Evolutionary conservation across 805 yeast species (phyloP), one percentile per base, ranked within the genome.

Genomic region (Saturnispora galanensis): DNA sequence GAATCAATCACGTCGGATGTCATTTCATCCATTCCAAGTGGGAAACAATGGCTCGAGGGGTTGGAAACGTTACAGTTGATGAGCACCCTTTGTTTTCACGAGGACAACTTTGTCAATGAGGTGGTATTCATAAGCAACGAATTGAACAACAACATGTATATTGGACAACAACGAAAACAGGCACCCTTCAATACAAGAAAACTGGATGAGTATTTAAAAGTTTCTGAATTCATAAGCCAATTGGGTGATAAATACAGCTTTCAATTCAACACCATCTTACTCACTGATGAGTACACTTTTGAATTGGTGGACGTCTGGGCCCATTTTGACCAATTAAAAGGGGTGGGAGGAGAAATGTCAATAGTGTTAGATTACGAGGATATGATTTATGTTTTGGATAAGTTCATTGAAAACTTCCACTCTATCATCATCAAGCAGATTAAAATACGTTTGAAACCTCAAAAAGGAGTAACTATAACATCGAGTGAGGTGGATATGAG

Each of bases 261-360:
- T 2, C 45, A 50, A 5, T 57, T 60, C 37, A 54, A 50, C 13
- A 45, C 51, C 7, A 46, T 60, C 6, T 47, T 57, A 5, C 39
- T 61, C 7, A 52, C 55, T 18, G 64, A 61, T 49, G 65, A 61
- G 35, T 58, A 52, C 35, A 47, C 35, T 15, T 56, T 50, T 46
- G 42, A 37, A 11, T 52, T 59, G 3, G 21, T 12, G n/a, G 56
- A 58, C 31, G 31, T 58, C 2, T 8, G 53, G 4, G 32, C 38
- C 6, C 56, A 58, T 46, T 48, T 49, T 37, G 21, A 48, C 11
- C 44, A 28, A n/a, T 29, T 59, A 6, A 45, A 38, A 10, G 30
- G 15, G 4, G 39, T 17, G n/a, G 11, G 35, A 12, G 41, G 54
- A 18, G 45, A 49, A 12, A 53, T 59, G 10, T 35, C 39, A 8